Evolutionary conservation across 164 flowering plant genomes (phyloP).

Genomic region (Platanus orientalis): DNA sequence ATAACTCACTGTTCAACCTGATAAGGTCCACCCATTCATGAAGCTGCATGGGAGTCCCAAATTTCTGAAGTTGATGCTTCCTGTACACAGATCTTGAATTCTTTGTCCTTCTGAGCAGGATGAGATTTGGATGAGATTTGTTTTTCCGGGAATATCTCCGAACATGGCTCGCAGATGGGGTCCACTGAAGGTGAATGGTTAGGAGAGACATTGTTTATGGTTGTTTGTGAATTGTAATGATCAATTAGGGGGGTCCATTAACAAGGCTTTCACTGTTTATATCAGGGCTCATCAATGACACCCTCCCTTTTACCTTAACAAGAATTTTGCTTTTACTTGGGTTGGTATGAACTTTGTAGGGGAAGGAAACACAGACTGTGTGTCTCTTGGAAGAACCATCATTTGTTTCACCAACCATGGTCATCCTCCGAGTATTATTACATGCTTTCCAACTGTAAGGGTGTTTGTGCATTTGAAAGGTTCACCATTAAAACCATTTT

Average conservation of each 20-base stretch:
- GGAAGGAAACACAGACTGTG: conserved; percentile 15
- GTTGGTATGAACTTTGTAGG: conserved; percentile 22
- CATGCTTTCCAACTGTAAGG: conserved; percentile 21
- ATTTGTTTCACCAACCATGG: conserved; percentile 30
- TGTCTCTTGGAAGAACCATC: conserved; percentile 13
- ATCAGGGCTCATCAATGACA: conserved; percentile 16
- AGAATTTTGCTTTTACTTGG: conserved; percentile 25
- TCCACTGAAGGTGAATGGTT: conserved; percentile 13
- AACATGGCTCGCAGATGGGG: conserved; percentile 9
- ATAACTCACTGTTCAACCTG: too few species aligned
- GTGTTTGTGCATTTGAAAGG: conserved; percentile 6
- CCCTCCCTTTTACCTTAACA: conserved; percentile 28
- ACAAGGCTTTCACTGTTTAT: conserved; percentile 47
- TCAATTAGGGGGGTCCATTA: conserved; percentile 32
- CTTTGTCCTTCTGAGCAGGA: neutral
- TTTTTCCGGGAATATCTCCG: conserved; percentile 5
- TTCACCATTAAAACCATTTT: neutral
- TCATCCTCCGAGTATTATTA: conserved; percentile 2
- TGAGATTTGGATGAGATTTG: neutral
- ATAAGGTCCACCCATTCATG: neutral
- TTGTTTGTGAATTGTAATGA: conserved; percentile 25
- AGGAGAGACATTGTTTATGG: conserved; percentile 29
- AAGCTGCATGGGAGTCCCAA: neutral
- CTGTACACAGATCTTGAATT: neutral
- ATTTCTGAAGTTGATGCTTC: neutral